Evolutionary conservation across 805 yeast genomes (phyloP), one percentile per base, ranked within the genome.

Genomic region (Cyberlindnera maritima): DNA sequence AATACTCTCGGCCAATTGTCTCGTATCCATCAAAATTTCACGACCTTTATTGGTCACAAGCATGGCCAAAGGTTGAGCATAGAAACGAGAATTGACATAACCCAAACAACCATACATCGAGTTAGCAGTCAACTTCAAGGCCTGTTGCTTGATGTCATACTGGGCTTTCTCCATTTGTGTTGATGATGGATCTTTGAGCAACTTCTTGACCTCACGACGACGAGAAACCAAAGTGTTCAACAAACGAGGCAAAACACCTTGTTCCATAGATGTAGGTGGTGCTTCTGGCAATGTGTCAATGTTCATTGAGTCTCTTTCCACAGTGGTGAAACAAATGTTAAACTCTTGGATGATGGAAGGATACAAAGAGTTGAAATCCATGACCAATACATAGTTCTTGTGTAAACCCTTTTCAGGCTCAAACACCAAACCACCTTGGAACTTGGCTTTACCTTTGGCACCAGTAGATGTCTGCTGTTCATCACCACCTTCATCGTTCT

Each of bases 41-140:
- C 99, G 80, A 60, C 99, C 99, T 66, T 91, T 88, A 58, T 83
- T 85, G 3, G 99, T 94, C 48, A 90, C 96, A 59, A 94, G 73
- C 91, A 88, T 88, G 5, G 99, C 99, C 57, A 94, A 73, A 0
- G 98, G 97, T 61, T 88, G 85, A 12, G 99, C 99, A 61, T 91
- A 92, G 66, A 94, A 94, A 60, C 99, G 78, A 19, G 97, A 89
- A 58, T 85, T 79, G 7, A 85, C 86, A 65, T 83, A 91, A 56
- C 99, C 99, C 58, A 94, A 76, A 77, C 98, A 94, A 62, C 99
- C 99, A 69, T 94, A 94, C 97, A 94, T 92, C n/a, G 99, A 94
- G 68, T 94, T 94, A 25, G 99, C 99, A 2, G 99, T 95, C 63
- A 94, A 75, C 65, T 94, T 94, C 63, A 94, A 77, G 0, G 99